Conservation (phyloP, 768 basidiomycete genomes). For the Collybiopsis confluens region DNA sequence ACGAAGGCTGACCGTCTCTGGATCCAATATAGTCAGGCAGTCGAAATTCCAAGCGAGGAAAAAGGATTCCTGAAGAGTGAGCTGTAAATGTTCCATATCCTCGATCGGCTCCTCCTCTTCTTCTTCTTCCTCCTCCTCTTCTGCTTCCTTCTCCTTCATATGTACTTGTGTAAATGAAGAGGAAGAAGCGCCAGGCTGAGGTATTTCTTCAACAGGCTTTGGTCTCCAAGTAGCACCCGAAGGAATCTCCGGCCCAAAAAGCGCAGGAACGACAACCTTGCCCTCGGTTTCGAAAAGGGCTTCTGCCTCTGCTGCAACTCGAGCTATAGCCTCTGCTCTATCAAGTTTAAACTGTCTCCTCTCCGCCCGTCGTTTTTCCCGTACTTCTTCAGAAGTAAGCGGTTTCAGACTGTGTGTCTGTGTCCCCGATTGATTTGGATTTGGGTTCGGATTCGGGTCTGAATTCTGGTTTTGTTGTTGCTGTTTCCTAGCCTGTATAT, state of each 20-base stretch:
- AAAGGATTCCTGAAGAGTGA: conserved; percentile 86
- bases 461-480: too few species aligned
- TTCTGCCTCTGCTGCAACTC: conserved; percentile 77
- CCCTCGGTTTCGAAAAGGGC: conserved; percentile 67
- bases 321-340: conserved; percentile 83
- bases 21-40: conserved; percentile 69
- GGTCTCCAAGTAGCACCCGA: conserved; percentile 82
- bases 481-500: conserved; percentile 49
- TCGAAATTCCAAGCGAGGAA: conserved; percentile 83
- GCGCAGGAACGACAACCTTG: conserved; percentile 53
- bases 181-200: not conserved
- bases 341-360: conserved; percentile 92
- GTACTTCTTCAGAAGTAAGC: conserved; percentile 87
- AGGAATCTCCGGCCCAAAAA: conserved; percentile 62
- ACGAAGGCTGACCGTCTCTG: conserved; percentile 50
- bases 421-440: not conserved
- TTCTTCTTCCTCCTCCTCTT: conserved; percentile 26
- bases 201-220: conserved; percentile 12
- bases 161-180: too few species aligned
- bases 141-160: conserved; percentile 10
- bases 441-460: not conserved
- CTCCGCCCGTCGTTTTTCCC: conserved; percentile 81
- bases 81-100: conserved; percentile 86
- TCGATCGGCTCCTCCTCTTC: conserved; percentile 53
- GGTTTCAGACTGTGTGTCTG: conserved; percentile 37